Conservation (phyloP, 495 filamentous ascomycete species). For the Lophium mytilinum region DNA sequence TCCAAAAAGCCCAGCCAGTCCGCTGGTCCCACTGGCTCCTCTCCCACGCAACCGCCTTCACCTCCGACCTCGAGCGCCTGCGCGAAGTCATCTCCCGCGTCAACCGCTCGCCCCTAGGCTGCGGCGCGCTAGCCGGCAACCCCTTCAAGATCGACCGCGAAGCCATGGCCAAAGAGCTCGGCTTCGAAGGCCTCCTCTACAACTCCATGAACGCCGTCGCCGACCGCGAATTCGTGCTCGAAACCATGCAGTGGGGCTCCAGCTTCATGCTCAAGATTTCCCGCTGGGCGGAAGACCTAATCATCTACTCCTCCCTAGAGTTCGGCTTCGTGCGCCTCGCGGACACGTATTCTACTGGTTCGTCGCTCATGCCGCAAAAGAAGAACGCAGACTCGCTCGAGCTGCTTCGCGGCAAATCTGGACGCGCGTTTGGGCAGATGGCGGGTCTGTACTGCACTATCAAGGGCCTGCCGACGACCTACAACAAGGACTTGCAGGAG, state of each 20-base stretch:
- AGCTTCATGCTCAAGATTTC: constrained; percentile 82
- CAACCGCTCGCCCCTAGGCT: constrained; percentile 72
- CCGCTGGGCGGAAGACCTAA: constrained; percentile 82
- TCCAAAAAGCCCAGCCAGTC: constrained; percentile 87
- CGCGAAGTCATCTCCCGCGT: constrained; percentile 66
- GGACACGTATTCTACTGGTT: constrained; percentile 80
- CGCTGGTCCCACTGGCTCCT: constrained; percentile 85
- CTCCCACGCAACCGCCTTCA: constrained; percentile 68
- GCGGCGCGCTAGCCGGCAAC: constrained; percentile 86
- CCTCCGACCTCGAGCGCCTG: constrained; percentile 70
- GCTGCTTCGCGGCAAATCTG: constrained; percentile 79
- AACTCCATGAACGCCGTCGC: constrained; percentile 80
- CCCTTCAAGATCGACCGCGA: constrained; percentile 85
- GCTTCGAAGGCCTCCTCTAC: constrained; percentile 71
- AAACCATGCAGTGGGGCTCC: constrained; percentile 83
- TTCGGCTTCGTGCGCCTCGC: constrained; percentile 77
- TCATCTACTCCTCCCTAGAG: constrained; percentile 76
- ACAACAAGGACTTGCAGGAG: constrained; percentile 95
- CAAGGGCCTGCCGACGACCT: constrained; percentile 83
- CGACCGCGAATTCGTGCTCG: constrained; percentile 84
- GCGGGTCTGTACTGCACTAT: constrained; percentile 78
- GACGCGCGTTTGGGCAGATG: constrained; percentile 81
- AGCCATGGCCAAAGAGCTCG: constrained; percentile 78
- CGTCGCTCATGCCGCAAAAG: constrained; percentile 89
- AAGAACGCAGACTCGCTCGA: constrained; percentile 77